Evolutionary conservation across 495 filamentous ascomycete species (phyloP), one percentile per base, ranked within the genome.

Genomic region (Aspergillus funiculosus): DNA sequence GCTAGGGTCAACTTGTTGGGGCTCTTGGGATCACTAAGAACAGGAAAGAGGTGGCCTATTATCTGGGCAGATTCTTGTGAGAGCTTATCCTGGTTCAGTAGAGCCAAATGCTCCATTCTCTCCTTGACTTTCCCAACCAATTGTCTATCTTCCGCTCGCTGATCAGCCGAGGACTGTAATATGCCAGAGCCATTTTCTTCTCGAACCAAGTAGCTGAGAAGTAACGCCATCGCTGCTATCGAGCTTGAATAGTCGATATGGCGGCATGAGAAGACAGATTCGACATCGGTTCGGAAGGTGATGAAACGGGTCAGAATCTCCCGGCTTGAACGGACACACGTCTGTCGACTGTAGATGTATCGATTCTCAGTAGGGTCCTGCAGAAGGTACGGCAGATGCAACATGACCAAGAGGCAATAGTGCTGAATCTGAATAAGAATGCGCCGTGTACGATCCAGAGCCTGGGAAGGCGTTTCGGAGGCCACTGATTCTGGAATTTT

Each of bases 31-130:
- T 39, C 14, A 13, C 7, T 21, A 26, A 39, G 18, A 6, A 39
- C 8, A 5, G 37, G 37, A 2, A 39, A 22, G 2, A 39, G 18
- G 2, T 13, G 22, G 8, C 1, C 6, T 1, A 39, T 39, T 11
- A 39, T 25, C 0, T 26, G 37, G 1, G 37, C 20, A 1, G 37
- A 39, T 25, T 39, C 37, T 13, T 25, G 37, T 5, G 20, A 26
- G 17, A 39, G 20, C 14, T 39, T 39, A 39, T 39, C 37, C 17
- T 39, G 18, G 36, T 39, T 39, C 18, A 39, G 36, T 4, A 39
- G 6, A 11, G 36, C 36, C 36, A 39, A 15, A 1, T 39, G 18
- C 5, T 39, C 36, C 36, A 39, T 39, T 20, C 36, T 6, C 6
- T 22, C 36, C 21, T 39, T 39, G 5, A 39, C 36, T 13, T 3